These are phyloP conservation scores for Podaxis pistillaris DNA, from an alignment of 768 basidiomycete genomes.

Conservation along the genomic window DNA sequence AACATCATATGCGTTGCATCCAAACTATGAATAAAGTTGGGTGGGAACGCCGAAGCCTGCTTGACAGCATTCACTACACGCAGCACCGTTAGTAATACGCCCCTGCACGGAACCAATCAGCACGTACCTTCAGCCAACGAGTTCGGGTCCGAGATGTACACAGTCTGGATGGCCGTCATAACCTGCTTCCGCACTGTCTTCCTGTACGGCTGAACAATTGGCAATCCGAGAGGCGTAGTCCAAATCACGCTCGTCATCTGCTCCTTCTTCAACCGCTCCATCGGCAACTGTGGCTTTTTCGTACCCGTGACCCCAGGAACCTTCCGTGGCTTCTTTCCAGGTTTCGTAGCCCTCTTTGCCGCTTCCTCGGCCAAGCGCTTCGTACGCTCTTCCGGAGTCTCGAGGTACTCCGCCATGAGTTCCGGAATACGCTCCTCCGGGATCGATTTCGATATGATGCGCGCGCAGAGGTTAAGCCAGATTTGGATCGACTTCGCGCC, in stretches of 20 bases:
- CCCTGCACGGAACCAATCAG: neutral
- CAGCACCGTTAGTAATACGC: conserved; percentile 2
- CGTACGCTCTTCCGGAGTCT: neutral
- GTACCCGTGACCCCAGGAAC: neutral
- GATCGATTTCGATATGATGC: conserved; percentile 84
- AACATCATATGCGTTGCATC: conserved; percentile 99
- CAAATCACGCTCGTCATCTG: conserved; percentile 96
- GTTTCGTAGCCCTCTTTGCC: conserved; percentile 6
- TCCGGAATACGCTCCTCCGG: conserved; percentile 65
- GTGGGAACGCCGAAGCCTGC: conserved; percentile 96
- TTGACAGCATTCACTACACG: conserved; percentile 71
- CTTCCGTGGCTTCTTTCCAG: conserved; percentile 15
- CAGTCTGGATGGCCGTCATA: conserved; percentile 78
- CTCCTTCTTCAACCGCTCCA: conserved; percentile 62
- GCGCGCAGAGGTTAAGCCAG: conserved; percentile 84
- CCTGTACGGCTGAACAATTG: conserved; percentile 95
- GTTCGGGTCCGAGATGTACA: conserved; percentile 88
- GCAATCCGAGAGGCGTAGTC: conserved; percentile 94
- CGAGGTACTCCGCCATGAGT: conserved; percentile 25
- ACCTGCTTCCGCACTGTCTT: conserved; percentile 81
- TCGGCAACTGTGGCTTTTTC: conserved; percentile 9
- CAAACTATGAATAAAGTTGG: conserved; percentile 96
- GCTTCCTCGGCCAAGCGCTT: conserved; percentile 1
- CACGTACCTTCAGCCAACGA: conserved; percentile 60
- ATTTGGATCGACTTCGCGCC: conserved; percentile 89